Base-by-base conservation (phyloP, 208 protist genomes). In the Leptomonas seymouri region DNA sequence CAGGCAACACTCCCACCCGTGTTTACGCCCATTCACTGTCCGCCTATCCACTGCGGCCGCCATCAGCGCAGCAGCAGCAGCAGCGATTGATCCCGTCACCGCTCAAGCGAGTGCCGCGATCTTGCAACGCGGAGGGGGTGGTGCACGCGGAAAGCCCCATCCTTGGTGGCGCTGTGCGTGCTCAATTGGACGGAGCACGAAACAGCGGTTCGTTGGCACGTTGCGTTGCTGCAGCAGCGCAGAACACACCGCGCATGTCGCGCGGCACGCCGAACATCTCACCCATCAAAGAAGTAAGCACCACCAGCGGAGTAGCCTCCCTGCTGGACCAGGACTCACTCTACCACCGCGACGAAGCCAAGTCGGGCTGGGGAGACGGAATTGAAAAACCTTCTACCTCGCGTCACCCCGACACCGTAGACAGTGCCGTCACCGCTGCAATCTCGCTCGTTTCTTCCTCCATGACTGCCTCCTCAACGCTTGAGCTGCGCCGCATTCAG, bases 221-320 rank as follows among this genome's bases (percentile, higher is more conserved):
- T 14, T 39, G 51, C 1, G n/a, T 30, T 3, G 34, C 39, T 27
- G 39, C 51, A 0, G 53, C 63, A 21, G 30, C 28, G 59, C 61
- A 55, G 48, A n/a, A 27, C 54, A 66, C 62, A 9, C 62, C 64
- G 48, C 61, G 61, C 4, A 27, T 63, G 25, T 39, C 34, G 41
- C 68, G 64, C 2, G 62, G 71, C 28, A 81, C 75, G 25, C 75
- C 75, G 18, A 81, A 81, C 69, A 69, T 81, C 4, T 81, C 75
- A 3, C 75, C 75, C n/a, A 80, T 80, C 34, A 80, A 71, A 42
- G 74, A 75, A 11, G 20, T 51, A 27, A 74, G 61, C 36, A 64
- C 53, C 18, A 34, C 64, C 7, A 77, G 71, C 36, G 71, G 64
- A 5, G 49, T 23, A 18, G 65, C 34, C 20, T 77, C 71, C 6